These are phyloP conservation scores for Lentinula edodes DNA, from an alignment of 768 basidiomycete genomes.

Conservation along the genomic window DNA sequence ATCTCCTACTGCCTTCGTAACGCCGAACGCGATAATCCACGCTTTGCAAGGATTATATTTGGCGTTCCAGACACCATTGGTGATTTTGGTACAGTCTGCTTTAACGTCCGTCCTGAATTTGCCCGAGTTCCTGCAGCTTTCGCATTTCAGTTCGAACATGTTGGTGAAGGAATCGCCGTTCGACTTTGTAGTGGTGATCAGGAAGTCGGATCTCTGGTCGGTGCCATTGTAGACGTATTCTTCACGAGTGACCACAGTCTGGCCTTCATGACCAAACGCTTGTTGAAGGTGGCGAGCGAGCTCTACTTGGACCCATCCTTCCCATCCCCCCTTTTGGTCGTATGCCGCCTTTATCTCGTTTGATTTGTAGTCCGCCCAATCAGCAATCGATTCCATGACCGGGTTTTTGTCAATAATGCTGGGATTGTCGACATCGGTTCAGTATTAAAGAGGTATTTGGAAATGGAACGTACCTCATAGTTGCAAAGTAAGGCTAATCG, in stretches of 20 bases:
- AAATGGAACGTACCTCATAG: not conserved
- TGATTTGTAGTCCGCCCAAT: not conserved
- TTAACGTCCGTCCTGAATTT: not conserved
- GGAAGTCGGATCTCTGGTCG: not conserved
- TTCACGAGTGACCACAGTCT: not conserved
- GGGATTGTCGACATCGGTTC: not conserved
- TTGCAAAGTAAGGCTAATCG: not conserved
- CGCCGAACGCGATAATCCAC: not conserved
- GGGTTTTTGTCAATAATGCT: not conserved
- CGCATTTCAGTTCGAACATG: not conserved
- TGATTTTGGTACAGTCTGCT: not conserved
- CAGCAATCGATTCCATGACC: not conserved
- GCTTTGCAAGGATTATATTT: not conserved
- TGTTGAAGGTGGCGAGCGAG: not conserved
- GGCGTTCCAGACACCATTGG: not conserved
- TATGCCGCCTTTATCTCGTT: not conserved
- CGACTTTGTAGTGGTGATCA: not conserved
- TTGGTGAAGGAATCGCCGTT: not conserved
- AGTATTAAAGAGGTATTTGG: not conserved
- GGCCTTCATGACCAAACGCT: not conserved
- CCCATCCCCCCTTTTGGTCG: not conserved
- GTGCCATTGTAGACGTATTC: not conserved
- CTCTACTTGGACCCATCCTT: conserved; percentile 5
- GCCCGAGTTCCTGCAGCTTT: not conserved
- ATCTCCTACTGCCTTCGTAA: not conserved